Evolutionary conservation across 2,329 filamentous ascomycete genomes (phyloP), one percentile per base, ranked within the genome.

Genomic region (Canariomyces notabilis): DNA sequence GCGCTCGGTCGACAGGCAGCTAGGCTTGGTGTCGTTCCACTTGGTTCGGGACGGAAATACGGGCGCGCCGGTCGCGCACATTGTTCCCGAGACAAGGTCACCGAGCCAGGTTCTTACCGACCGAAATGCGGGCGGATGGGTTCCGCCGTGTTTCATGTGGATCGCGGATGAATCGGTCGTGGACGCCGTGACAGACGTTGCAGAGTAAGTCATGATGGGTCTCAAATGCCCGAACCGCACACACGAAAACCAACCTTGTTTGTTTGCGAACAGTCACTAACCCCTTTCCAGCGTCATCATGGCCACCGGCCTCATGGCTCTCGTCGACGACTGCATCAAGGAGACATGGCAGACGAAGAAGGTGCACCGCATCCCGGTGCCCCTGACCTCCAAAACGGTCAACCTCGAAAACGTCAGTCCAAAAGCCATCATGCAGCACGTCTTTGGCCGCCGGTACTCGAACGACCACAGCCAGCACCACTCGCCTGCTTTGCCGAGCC

Each of bases 281-380:
- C 42, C 42, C 6, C 31, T 54, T 52, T 22, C 38, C 33, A 95
- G 89, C 64, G 84, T 95, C 54, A 84, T 97, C 53, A 78, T 97
- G 52, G 81, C 89, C 37, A 93, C 89, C n/a, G 91, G 91, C 19
- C 77, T 97, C 56, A 82, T 95, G 57, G 81, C 87, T 6, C 79
- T 97, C 36, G 85, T 94, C 42, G 91, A 97, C 61, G 89, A 97
- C 68, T 88, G 83, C 69, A 95, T 97, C 72, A 87, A 87, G 66
- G 76, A 80, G 51, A 80, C 79, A 48, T 93, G 88, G 80, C 81
- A 72, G 55, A 65, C 66, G 32, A 72, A 70, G 60, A 76, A 72
- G 57, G 39, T 59, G 12, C 67, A 66, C 44, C 67, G 62, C 50
- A 61, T 68, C 50, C 60, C 64, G 20, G 54, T 69, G 15, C 65